phyloP scores from a whole-genome alignment of 495 filamentous ascomycete species.

The Podospora pseudoanserina region DNA sequence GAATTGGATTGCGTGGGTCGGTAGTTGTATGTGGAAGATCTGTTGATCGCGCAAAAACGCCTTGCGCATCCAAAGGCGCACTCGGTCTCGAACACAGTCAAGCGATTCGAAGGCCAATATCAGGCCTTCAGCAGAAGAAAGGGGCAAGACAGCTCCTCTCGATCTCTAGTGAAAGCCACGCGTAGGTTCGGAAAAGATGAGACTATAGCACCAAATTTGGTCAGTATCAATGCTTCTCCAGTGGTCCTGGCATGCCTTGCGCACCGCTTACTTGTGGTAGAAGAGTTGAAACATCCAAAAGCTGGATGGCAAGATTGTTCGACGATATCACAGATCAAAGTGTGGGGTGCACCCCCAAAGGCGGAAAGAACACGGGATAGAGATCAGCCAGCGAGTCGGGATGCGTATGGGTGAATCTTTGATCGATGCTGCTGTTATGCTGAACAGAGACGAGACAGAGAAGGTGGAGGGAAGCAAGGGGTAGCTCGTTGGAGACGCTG shows the following conservation, averaged over 20 bases:
- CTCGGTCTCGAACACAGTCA: neutral
- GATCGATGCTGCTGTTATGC: neutral
- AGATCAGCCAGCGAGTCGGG: slow-evolving; percentile 20
- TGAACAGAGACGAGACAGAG: neutral
- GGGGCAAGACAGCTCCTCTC: neutral
- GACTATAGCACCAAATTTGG: slow-evolving; percentile 25
- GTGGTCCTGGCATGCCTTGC: slow-evolving; percentile 5
- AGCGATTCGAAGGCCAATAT: neutral
- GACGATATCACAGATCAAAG: slow-evolving; percentile 20
- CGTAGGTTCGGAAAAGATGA: slow-evolving; percentile 25
- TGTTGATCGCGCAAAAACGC: slow-evolving; percentile 9
- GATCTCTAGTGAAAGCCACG: neutral
- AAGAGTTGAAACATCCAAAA: slow-evolving; percentile 25
- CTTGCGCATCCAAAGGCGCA: neutral
- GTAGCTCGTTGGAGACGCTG: neutral
- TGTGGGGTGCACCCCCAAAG: slow-evolving; percentile 22
- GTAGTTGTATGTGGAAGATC: neutral
- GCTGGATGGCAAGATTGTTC: slow-evolving; percentile 17
- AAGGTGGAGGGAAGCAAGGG: neutral
- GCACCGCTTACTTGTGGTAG: slow-evolving; percentile 28
- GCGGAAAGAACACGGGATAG: slow-evolving; percentile 2
- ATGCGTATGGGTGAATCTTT: slow-evolving; percentile 15
- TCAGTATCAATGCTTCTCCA: slow-evolving; percentile 30
- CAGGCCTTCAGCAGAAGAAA: neutral
- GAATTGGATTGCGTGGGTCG: neutral